Base-by-base conservation (phyloP, 2,329 filamentous ascomycete genomes). In the Calcarisporium arbuscula region DNA sequence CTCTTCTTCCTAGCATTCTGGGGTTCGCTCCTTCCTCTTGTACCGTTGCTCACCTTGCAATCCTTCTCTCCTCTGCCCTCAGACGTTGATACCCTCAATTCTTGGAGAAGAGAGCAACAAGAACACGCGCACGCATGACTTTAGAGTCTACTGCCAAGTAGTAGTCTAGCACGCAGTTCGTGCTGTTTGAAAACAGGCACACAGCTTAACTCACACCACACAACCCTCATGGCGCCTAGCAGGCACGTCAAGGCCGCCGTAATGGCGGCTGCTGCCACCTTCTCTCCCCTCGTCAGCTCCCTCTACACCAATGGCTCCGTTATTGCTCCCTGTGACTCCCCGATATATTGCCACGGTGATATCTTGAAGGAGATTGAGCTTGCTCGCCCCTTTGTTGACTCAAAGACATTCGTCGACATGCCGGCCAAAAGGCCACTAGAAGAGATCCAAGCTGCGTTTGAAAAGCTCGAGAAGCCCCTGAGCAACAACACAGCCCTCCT, bases 361-460 rank as follows among this genome's bases (percentile, higher is more conserved):
- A 65, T 83, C 10, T 64, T 84, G 4, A 64, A 68, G 40, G 65
- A 75, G 42, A 70, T 84, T 30, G 69, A 83, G 58, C 62, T 82
- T 8, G 79, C 79, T 3, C 63, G 61, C 17, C 78, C 78, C 1
- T 83, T 82, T 44, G 57, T 64, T 11, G 80, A 83, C 57, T 82
- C 77, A 40, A 84, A 83, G 65, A 82, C 77, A 1, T 83, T 82
- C 51, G 80, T 83, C 28, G 80, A 84, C 51, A 76, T 82, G 74
- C 79, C 79, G 1, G 81, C 78, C 3, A 72, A 66, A 26, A 68
- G 62, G 27, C 69, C 78, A 1, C 52, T 82, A 14, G 58, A 72
- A 18, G 68, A 82, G 41, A 78, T 84, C 21, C 60, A 79, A 30
- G 67, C 64, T 5, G 78, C 77, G 3, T 83, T 80, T 48, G 61